Base-by-base conservation (phyloP, 345 rosid species). In the Combretum micranthum region DNA sequence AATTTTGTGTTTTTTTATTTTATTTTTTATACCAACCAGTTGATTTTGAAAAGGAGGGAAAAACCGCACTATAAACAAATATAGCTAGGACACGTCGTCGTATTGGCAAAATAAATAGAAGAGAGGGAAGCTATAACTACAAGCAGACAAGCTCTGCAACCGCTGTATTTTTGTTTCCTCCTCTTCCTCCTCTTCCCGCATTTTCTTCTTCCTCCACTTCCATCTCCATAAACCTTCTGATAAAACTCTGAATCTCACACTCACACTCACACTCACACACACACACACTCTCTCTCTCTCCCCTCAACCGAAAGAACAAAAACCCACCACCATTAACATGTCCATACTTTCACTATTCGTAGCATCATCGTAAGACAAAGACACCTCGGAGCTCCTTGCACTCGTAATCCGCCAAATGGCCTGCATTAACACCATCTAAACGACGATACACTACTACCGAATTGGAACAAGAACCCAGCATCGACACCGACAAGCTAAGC, bases 401-500 rank as follows among this genome's bases (percentile, higher is more conserved):
- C 39, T 32, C 9, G 39, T 32, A 32, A n/a, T n/a, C 9, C 39
- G 9, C 39, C n/a, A n/a, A 32, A 32, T 32, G 39, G 39, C 39
- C 39, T 32, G 39, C 9, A 32, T 32, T 7, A 7, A 32, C 39
- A 32, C 39, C 39, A 32, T 32, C 5, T 32, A 32, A 32, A 32
- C 9, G 9, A 32, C 39, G 9, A 7, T 32, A 7, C 39, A 4
- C 39, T 32, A 32, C 5, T 32, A 32, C 39, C 39, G 89, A 75
- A 70, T 74, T 83, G 87, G 88, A 85, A 44, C 96, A 88, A 57
- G 98, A 88, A 61, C 98, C 96, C 26, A 92, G 96, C 80, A 84
- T 92, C 67, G 98, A 92, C 59, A 83, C 96, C 2, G 96, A 88
- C 60, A 92, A 92, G 67, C 86, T 92, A 68, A 92, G 98, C 75